Conservation (phyloP, 78 protist species). For the Tieghemostelium lacteum region DNA sequence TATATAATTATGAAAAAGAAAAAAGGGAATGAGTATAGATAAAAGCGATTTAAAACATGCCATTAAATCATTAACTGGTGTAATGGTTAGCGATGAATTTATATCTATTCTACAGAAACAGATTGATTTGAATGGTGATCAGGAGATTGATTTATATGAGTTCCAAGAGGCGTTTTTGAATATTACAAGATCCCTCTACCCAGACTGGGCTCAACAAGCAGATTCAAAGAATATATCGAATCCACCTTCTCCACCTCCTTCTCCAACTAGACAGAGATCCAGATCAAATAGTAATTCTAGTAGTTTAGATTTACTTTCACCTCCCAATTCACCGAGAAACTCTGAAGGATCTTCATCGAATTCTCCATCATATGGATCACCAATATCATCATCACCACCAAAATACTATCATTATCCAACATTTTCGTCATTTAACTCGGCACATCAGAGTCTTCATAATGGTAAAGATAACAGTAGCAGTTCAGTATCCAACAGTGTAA, state of each 20-base stretch:
- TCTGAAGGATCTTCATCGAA: slow-evolving; percentile 30
- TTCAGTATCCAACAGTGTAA: neutral
- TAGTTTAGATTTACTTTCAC: slow-evolving; percentile 31
- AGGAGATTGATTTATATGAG: slow-evolving; percentile 75
- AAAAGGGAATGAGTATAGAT: slow-evolving; percentile 4
- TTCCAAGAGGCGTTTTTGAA: slow-evolving; percentile 52
- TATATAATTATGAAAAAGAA: neutral
- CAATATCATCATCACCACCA: slow-evolving; percentile 59
- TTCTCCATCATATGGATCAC: slow-evolving; percentile 25
- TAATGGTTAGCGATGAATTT: slow-evolving; percentile 64
- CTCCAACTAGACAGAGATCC: slow-evolving; percentile 9
- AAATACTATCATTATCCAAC: neutral
- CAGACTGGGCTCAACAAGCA: neutral
- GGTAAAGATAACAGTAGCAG: neutral
- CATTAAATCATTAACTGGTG: slow-evolving; percentile 64
- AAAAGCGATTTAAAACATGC: slow-evolving; percentile 59
- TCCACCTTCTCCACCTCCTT: slow-evolving; percentile 49
- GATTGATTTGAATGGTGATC: slow-evolving; percentile 29
- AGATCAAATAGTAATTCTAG: slow-evolving; percentile 18
- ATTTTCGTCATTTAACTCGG: no score
- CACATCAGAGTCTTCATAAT: neutral
- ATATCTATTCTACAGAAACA: slow-evolving; percentile 55
- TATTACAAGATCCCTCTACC: slow-evolving; percentile 45
- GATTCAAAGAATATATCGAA: slow-evolving; percentile 7
- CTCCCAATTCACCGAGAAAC: slow-evolving; percentile 62